These are phyloP conservation scores for Cyclocybe cylindracea DNA, from an alignment of 768 basidiomycete genomes.

Conservation along the genomic window DNA sequence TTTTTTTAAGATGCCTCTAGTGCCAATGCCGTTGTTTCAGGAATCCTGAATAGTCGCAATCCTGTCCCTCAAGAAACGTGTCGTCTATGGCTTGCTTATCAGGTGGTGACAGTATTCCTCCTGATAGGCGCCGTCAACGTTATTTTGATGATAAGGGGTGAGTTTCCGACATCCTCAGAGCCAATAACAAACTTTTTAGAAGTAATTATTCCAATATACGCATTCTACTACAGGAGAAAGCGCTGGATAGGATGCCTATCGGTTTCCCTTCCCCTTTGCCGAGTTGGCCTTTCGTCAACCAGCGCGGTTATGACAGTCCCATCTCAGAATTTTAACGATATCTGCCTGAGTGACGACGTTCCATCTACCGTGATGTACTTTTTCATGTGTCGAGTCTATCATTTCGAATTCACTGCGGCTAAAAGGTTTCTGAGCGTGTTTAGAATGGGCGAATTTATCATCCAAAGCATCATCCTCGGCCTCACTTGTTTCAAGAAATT, in stretches of 20 bases:
- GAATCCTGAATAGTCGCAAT: conserved; percentile 6
- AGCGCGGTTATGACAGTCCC: conserved; percentile 14
- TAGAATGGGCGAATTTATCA: conserved; percentile 13
- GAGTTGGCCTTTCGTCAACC: conserved; percentile 6
- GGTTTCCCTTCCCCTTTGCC: conserved; percentile 3
- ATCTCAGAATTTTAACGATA: conserved; percentile 10
- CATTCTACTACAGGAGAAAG: conserved; percentile 12
- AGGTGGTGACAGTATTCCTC: conserved; percentile 10
- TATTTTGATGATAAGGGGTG: conserved; percentile 17
- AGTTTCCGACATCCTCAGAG: not conserved
- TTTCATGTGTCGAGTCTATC: conserved; percentile 7
- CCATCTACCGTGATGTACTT: conserved; percentile 11
- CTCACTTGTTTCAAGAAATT: conserved; percentile 19
- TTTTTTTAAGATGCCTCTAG: conserved; percentile 1
- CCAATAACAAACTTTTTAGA: not conserved
- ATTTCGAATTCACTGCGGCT: not conserved
- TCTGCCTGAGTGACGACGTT: conserved; percentile 10
- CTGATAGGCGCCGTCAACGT: conserved; percentile 13
- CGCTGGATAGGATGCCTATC: conserved; percentile 10
- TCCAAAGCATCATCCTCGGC: conserved; percentile 14
- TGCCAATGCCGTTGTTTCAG: conserved; percentile 8
- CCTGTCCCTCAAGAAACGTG: conserved; percentile 11
- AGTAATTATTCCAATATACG: conserved; percentile 7
- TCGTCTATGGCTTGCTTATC: conserved; percentile 15
- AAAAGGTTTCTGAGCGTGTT: not conserved